These are phyloP conservation scores for Cyberlindnera japonica DNA, from an alignment of 805 yeast genomes.

Conservation along the genomic window DNA sequence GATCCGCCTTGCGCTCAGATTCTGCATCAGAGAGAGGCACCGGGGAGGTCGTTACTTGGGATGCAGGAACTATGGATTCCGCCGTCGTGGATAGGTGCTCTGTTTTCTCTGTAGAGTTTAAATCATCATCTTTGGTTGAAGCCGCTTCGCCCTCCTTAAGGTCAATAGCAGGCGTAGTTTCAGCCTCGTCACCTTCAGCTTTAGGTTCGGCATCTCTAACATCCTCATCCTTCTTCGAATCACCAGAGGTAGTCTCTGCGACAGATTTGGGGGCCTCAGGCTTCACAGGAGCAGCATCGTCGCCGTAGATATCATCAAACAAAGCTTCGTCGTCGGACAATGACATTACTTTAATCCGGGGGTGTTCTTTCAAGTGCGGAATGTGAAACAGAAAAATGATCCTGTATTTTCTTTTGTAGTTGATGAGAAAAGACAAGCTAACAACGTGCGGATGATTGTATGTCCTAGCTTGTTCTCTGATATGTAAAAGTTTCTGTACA, in stretches of 20 bases:
- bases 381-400: background rate
- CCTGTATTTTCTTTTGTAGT: background rate
- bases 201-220: constrained; percentile 9
- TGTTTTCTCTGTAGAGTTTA: background rate
- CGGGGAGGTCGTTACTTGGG: background rate
- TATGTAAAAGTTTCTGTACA: no score
- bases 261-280: constrained; percentile 14
- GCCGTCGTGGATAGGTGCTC: background rate
- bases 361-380: background rate
- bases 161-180: background rate
- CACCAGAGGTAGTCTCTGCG: background rate
- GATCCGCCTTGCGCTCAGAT: constrained; percentile 40
- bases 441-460: no score
- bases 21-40: constrained; percentile 1
- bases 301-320: constrained; percentile 82
- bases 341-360: constrained; percentile 39
- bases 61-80: background rate
- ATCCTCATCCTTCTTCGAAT: constrained; percentile 9
- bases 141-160: background rate
- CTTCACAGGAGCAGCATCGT: constrained; percentile 29
- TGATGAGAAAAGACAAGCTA: no score
- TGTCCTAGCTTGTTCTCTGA: no score
- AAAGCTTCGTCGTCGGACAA: constrained; percentile 85
- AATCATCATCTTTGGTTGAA: background rate
- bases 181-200: background rate